These are phyloP conservation scores for Hypoxylon sp. DNA, from an alignment of 2,329 filamentous ascomycete species.

Conservation along the genomic window DNA sequence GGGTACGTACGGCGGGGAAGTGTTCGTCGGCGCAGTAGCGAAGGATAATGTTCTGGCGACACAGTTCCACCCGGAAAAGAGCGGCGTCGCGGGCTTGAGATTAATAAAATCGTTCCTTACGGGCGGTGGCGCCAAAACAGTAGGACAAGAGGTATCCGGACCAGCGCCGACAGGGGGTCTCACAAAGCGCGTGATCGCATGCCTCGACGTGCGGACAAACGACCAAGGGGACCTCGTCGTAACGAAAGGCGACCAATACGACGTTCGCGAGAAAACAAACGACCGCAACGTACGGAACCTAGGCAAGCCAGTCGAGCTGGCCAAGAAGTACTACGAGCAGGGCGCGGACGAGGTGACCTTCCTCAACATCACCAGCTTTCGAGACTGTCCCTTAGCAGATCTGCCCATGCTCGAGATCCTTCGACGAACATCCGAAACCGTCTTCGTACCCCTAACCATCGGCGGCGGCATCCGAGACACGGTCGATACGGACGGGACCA, in stretches of 20 bases:
- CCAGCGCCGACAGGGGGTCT: slow-evolving; percentile 73
- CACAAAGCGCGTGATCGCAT: slow-evolving; percentile 94
- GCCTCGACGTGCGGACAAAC: slow-evolving; percentile 94
- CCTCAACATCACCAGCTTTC: slow-evolving; percentile 97
- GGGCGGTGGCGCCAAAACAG: slow-evolving; percentile 71
- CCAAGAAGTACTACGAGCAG: slow-evolving; percentile 93
- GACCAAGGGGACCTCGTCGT: slow-evolving; percentile 96
- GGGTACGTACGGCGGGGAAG: slow-evolving; percentile 87
- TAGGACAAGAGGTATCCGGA: slow-evolving; percentile 58
- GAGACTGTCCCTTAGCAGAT: slow-evolving; percentile 93
- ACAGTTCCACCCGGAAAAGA: slow-evolving; percentile 99
- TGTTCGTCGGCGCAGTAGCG: slow-evolving; percentile 91
- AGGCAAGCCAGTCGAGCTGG: slow-evolving; percentile 97
- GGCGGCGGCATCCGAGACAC: slow-evolving; percentile 96
- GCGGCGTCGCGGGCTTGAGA: slow-evolving; percentile 87
- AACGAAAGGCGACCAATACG: slow-evolving; percentile 98
- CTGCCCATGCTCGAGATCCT: slow-evolving; percentile 97
- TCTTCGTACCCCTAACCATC: slow-evolving; percentile 96
- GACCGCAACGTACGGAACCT: slow-evolving; percentile 85
- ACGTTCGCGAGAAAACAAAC: slow-evolving; percentile 88
- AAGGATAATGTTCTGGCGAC: slow-evolving; percentile 89
- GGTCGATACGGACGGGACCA: slow-evolving; percentile 87
- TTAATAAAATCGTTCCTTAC: slow-evolving; percentile 89
- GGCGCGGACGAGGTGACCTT: slow-evolving; percentile 98
- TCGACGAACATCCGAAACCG: slow-evolving; percentile 85